Evolutionary conservation across 805 yeast species (phyloP).

Genomic region (Schizosaccharomyces cryophilus): DNA sequence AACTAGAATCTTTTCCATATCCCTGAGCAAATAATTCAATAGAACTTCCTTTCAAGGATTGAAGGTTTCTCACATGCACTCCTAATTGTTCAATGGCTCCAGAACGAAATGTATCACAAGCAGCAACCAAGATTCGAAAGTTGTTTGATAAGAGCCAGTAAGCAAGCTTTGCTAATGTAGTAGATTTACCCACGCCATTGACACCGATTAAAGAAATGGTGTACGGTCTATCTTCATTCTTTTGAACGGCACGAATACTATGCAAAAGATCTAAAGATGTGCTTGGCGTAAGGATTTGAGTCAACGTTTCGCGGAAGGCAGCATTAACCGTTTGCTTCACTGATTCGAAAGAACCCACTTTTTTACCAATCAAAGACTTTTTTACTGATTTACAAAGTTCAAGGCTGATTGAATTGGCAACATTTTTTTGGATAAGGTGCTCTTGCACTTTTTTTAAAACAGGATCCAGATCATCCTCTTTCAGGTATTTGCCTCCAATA

Average conservation of each 20-base stretch:
- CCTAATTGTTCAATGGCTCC: conserved; percentile 97
- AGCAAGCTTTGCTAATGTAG: conserved; percentile 79
- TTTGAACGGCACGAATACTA: conserved; percentile 32
- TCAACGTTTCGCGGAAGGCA: conserved; percentile 33
- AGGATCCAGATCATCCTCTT: conserved; percentile 37
- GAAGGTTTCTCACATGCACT: conserved; percentile 71
- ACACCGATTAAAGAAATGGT: conserved; percentile 96
- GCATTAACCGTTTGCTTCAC: conserved; percentile 22
- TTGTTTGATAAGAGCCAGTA: conserved; percentile 87
- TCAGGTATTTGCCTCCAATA: conserved; percentile 45
- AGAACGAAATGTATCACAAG: conserved; percentile 92
- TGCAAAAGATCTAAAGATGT: conserved; percentile 68
- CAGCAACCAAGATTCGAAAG: conserved; percentile 66
- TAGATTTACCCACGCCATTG: conserved; percentile 93
- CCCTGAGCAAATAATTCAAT: conserved; percentile 83
- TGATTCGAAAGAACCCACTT: conserved; percentile 49
- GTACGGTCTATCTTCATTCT: conserved; percentile 32
- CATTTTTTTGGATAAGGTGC: conserved; percentile 63
- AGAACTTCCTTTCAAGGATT: conserved; percentile 32
- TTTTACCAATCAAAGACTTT: conserved; percentile 43
- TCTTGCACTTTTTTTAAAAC: conserved; percentile 43
- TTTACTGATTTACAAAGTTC: conserved; percentile 47
- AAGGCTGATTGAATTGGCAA: conserved; percentile 72
- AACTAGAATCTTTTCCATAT: conserved; percentile 92
- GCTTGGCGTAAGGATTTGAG: conserved; percentile 65